Evolutionary conservation across 2,329 filamentous ascomycete genomes (phyloP), one percentile per base, ranked within the genome.

Genomic region (Furcasterigmium sp.): DNA sequence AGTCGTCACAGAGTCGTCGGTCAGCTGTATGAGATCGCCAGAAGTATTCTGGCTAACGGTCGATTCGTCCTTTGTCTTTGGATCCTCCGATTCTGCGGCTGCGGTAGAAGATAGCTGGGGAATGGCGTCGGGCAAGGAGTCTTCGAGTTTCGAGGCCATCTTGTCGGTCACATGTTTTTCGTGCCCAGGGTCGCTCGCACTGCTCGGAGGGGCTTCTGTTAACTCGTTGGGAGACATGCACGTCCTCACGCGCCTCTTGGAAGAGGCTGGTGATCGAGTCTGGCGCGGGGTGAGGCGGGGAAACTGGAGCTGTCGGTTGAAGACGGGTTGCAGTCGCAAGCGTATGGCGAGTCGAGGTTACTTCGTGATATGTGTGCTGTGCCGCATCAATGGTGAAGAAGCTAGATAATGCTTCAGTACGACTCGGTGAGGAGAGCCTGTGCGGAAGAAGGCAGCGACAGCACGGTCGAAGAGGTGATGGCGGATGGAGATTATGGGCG

Each of bases 141-240:
- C 45, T 44, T 42, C n/a, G 43, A 48, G 41, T 46, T 46, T 37
- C 38, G 53, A 23, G 42, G 48, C 49, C 41, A 42, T 43, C 35
- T 37, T 21, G 35, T 19, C 28, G 21, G 41, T 17, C 25, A 17
- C 5, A 13, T 28, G 14, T 8, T 45, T 42, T 32, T 39, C 23
- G 21, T 43, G 35, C 14, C 35, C 32, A 15, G 11, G 20, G 43
- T 41, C 30, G 43, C 47, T 46, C 39, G 46, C 25, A 7, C 40
- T 45, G 47, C 47, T 26, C 18, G 46, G 28, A 18, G 34, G 37
- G 20, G 48, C 20, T 23, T 26, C 18, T 43, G 46, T 25, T 21
- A 43, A 28, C 41, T 45, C 46, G 42, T 43, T 49, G 38, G 46
- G 37, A 49, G 47, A 49, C 47, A 49, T 49, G 39, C 47, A 26